A percentile compares a stretch with the other conserved stretches of the same genome.
These are phyloP conservation scores for Crepidotus variabilis DNA, from an alignment of 768 basidiomycete species.

Conservation along the genomic window DNA sequence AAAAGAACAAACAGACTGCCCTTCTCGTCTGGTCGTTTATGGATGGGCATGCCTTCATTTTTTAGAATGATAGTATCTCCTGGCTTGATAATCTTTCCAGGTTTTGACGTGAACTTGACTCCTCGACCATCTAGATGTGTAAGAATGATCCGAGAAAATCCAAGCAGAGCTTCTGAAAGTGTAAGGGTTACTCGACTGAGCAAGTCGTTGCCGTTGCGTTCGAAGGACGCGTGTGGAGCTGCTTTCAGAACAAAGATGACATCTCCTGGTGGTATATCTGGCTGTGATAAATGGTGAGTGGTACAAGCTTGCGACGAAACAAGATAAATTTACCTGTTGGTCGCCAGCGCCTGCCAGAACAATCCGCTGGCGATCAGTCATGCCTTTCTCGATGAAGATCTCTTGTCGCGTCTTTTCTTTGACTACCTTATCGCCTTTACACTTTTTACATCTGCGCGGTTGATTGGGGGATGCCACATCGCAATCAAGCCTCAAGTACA, in stretches of 20 bases:
- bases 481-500: conserved; percentile 14
- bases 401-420: conserved; percentile 90
- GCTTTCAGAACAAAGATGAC: conserved; percentile 80
- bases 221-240: conserved; percentile 72
- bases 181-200: conserved; percentile 80
- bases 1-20: conserved; percentile 84
- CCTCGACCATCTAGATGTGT: conserved; percentile 93
- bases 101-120: conserved; percentile 72
- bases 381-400: conserved; percentile 83
- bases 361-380: conserved; percentile 79
- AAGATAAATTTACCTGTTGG: conserved; percentile 47
- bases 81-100: conserved; percentile 71
- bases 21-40: conserved; percentile 59
- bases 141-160: conserved; percentile 89
- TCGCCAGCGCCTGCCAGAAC: conserved; percentile 91
- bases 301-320: too few species aligned
- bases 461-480: neutral
- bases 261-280: conserved; percentile 84
- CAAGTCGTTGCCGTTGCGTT: conserved; percentile 79
- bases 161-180: conserved; percentile 89
- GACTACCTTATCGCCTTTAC: conserved; percentile 81
- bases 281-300: conserved; percentile 38
- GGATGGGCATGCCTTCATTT: conserved; percentile 88
- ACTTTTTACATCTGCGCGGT: conserved; percentile 82
- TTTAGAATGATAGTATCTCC: conserved; percentile 71